Evolutionary conservation across 768 basidiomycete species (phyloP).

Genomic region (Candolleomyces eurysporus): DNA sequence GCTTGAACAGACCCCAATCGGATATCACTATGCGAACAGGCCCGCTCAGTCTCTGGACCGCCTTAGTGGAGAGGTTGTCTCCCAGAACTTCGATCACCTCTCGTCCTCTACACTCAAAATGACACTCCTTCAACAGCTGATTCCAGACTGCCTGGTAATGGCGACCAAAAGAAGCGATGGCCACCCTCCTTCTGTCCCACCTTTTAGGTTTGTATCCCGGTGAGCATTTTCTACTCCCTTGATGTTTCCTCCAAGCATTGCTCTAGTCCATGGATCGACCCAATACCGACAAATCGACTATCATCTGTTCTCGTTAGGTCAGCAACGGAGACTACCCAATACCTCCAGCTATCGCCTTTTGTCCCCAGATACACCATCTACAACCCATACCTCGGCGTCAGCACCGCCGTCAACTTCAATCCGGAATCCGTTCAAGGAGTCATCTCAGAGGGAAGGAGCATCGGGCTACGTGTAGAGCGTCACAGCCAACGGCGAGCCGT

Average conservation of each 20-base stretch:
- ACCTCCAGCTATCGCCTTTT: conserved; percentile 68
- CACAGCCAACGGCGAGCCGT: conserved; percentile 37
- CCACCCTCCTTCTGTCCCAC: conserved; percentile 60
- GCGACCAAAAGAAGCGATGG: conserved; percentile 75
- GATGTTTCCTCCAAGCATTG: not conserved
- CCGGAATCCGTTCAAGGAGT: conserved; percentile 52
- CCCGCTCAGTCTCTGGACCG: conserved; percentile 62
- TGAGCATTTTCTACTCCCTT: conserved; percentile 18
- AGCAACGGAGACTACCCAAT: too few species aligned
- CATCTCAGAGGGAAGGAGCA: conserved; percentile 53
- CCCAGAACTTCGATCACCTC: conserved; percentile 59
- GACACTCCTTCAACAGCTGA: conserved; percentile 36
- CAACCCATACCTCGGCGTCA: conserved; percentile 60
- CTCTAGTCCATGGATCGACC: conserved; percentile 58
- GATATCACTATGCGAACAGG: conserved; percentile 67
- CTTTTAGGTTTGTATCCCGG: conserved; percentile 69
- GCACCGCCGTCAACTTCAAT: conserved; percentile 57
- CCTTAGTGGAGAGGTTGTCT: conserved; percentile 59
- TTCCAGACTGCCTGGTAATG: conserved; percentile 69
- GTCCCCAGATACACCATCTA: conserved; percentile 68
- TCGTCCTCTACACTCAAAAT: not conserved
- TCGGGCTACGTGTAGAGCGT: conserved; percentile 65
- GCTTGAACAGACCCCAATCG: conserved; percentile 51
- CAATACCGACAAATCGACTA: too few species aligned
- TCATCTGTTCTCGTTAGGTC: too few species aligned